phyloP scores from a whole-genome alignment of 306 rosid species.

The Prunus kanzakura region DNA sequence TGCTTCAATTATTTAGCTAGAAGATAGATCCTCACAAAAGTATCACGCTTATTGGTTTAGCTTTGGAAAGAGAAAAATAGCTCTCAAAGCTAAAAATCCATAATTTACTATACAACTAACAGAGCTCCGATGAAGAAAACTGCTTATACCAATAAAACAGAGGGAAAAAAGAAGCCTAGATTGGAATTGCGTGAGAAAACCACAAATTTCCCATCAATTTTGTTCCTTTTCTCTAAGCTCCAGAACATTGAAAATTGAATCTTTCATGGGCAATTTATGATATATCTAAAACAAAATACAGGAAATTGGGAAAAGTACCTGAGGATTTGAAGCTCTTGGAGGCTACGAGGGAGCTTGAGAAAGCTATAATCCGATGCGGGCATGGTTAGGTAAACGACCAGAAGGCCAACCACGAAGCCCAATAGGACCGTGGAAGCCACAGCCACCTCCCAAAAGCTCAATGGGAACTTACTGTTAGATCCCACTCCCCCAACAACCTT shows the following conservation, averaged over 20 bases:
- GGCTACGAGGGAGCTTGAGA: constrained; percentile 87
- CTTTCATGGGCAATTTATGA: neutral
- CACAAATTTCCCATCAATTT: neutral
- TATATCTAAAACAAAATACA: neutral
- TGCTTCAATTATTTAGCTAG: neutral
- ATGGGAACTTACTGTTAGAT: constrained; percentile 34
- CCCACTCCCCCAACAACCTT: constrained; percentile 8
- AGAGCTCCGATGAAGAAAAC: neutral
- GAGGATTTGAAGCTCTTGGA: constrained; percentile 77
- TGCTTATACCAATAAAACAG: neutral
- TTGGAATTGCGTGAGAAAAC: neutral
- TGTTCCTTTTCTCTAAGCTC: neutral
- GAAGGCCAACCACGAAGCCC: constrained; percentile 49
- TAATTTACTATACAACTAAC: neutral
- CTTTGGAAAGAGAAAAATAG: neutral
- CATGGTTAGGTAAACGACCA: constrained; percentile 76
- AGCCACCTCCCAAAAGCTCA: constrained; percentile 65
- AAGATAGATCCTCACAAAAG: neutral
- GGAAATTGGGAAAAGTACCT: constrained; percentile 34
- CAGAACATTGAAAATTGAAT: neutral
- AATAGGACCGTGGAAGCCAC: constrained; percentile 63
- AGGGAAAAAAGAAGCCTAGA: neutral
- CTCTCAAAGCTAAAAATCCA: neutral
- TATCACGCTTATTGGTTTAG: neutral
- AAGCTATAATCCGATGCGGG: constrained; percentile 96